Conservation (phyloP, 306 rosid genomes). For the Lathyrus aphaca region DNA sequence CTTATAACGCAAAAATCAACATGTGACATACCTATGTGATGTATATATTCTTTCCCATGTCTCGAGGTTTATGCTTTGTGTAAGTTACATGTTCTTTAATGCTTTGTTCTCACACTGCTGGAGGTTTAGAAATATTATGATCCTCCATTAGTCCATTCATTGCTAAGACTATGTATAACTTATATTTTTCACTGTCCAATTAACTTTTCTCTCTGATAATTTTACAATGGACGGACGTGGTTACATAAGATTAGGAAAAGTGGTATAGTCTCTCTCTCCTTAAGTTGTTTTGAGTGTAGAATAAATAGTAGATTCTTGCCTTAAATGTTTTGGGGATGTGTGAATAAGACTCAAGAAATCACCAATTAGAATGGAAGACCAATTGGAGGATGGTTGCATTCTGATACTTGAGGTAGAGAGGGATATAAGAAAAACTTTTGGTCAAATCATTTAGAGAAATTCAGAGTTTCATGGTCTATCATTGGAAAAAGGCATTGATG, state of each 20-base stretch:
- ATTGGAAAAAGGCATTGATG: not conserved
- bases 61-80: slow-evolving; percentile 19
- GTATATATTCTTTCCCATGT: slow-evolving; percentile 1
- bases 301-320: not conserved
- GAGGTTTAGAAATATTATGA: slow-evolving; percentile 4
- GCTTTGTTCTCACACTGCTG: slow-evolving; percentile 1
- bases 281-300: slow-evolving; percentile 6
- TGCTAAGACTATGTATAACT: not conserved
- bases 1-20: not conserved
- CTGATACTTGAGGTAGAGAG: not conserved
- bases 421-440: not conserved
- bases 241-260: not conserved
- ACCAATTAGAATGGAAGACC: not conserved
- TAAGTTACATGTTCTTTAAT: not conserved
- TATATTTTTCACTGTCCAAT: not conserved
- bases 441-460: not conserved
- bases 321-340: not conserved
- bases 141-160: not conserved
- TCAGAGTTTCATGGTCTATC: slow-evolving; percentile 21
- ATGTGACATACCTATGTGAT: slow-evolving; percentile 11
- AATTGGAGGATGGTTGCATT: slow-evolving; percentile 4
- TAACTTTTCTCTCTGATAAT: slow-evolving; percentile 7
- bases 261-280: not conserved
- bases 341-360: not conserved
- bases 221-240: not conserved